Conservation (phyloP, 2,329 filamentous ascomycete genomes). For the Penicillium sp. region DNA sequence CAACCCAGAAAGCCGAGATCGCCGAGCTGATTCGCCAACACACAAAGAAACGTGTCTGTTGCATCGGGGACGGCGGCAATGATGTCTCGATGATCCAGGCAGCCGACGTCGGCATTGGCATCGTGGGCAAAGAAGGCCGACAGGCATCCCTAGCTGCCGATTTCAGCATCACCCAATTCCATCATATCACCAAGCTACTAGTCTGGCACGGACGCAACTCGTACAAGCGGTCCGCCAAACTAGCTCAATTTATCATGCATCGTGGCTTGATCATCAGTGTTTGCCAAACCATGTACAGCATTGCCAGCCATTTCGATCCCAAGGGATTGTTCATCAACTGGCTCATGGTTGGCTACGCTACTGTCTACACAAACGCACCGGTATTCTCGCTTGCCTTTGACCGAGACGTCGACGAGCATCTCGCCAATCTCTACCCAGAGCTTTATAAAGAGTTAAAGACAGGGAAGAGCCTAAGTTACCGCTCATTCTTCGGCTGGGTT, state of each 20-base stretch:
- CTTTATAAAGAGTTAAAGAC: conserved; percentile 96
- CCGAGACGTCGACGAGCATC: conserved; percentile 86
- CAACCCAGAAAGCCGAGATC: conserved; percentile 93
- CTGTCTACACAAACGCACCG: conserved; percentile 87
- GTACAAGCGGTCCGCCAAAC: conserved; percentile 92
- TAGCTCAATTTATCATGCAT: conserved; percentile 97
- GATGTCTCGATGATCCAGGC: conserved; percentile 99
- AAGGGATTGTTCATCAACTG: conserved; percentile 94
- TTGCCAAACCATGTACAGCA: conserved; percentile 96
- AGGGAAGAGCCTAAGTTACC: conserved; percentile 81
- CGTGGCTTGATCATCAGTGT: conserved; percentile 91
- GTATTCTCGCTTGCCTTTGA: conserved; percentile 93
- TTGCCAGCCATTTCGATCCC: conserved; percentile 86
- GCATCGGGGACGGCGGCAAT: conserved; percentile 96
- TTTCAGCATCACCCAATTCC: conserved; percentile 94
- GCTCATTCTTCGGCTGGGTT: conserved; percentile 96
- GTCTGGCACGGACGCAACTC: conserved; percentile 98
- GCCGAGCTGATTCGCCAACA: conserved; percentile 83
- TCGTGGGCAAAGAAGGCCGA: conserved; percentile 94
- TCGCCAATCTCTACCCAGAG: conserved; percentile 93
- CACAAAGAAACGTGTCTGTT: conserved; percentile 93
- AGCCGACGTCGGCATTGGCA: conserved; percentile 94
- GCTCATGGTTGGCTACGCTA: conserved; percentile 95
- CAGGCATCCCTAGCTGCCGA: conserved; percentile 94
- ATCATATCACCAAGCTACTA: conserved; percentile 90